These are phyloP conservation scores for Sabuloglossum arenarium DNA, from an alignment of 495 filamentous ascomycete species.

Conservation along the genomic window DNA sequence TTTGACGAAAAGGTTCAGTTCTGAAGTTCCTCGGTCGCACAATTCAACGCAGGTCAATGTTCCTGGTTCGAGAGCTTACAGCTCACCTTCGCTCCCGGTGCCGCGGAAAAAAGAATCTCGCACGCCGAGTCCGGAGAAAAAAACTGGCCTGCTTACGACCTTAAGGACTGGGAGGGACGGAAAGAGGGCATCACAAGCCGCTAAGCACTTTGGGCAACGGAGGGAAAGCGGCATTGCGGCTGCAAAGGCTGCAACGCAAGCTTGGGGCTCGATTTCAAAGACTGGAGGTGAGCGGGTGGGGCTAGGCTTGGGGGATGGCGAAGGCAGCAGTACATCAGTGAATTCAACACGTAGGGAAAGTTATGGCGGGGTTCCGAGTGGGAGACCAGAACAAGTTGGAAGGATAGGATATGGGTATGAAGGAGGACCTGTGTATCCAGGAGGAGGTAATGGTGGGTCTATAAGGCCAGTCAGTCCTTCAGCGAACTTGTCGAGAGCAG, in stretches of 20 bases:
- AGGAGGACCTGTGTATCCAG: not conserved
- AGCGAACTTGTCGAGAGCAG: not conserved
- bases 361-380: conserved; percentile 13
- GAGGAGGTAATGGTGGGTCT: not conserved
- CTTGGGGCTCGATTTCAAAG: conserved; percentile 45
- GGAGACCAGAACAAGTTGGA: conserved; percentile 6
- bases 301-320: conserved; percentile 9
- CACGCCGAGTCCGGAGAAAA: conserved; percentile 64
- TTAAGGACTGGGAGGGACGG: conserved; percentile 38
- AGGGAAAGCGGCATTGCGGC: conserved; percentile 28
- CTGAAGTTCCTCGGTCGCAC: conserved; percentile 1
- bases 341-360: conserved; percentile 10
- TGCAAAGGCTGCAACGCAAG: conserved; percentile 71
- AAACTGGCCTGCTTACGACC: conserved; percentile 63
- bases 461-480: not conserved
- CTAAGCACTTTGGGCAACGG: conserved; percentile 11
- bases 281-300: conserved; percentile 9
- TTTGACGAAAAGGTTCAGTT: conserved; percentile 28
- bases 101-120: conserved; percentile 30
- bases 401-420: not conserved
- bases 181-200: conserved; percentile 36
- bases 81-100: not conserved
- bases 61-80: not conserved
- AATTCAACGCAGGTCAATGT: not conserved
- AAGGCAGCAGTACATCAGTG: conserved; percentile 6